These are phyloP conservation scores for Apiospora kogelbergensis DNA, from an alignment of 2,329 filamentous ascomycete genomes.

Conservation along the genomic window DNA sequence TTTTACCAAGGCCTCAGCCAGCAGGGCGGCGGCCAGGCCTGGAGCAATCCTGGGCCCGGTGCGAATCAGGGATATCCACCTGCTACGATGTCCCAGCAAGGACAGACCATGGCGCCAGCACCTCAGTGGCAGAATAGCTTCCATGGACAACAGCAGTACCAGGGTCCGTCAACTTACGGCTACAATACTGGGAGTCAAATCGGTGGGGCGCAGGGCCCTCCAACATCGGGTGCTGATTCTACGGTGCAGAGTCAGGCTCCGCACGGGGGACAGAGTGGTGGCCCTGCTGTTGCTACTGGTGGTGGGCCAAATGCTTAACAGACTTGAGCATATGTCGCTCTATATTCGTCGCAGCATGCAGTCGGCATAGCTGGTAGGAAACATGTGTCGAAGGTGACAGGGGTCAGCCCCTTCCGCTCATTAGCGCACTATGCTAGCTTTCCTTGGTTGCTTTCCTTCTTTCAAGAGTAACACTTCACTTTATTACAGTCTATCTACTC, in stretches of 20 bases:
- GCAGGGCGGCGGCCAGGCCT: not conserved
- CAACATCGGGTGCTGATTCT: not conserved
- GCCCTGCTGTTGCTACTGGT: not conserved
- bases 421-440: too few species aligned
- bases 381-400: too few species aligned
- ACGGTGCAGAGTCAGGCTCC: not conserved
- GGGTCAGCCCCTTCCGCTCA: too few species aligned
- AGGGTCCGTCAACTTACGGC: not conserved
- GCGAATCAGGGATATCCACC: not conserved
- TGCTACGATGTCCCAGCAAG: not conserved
- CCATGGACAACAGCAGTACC: not conserved
- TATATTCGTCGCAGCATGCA: not conserved
- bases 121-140: not conserved
- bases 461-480: too few species aligned
- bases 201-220: not conserved
- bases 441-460: too few species aligned
- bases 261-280: not conserved
- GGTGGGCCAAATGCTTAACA: not conserved
- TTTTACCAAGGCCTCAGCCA: not conserved
- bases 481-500: too few species aligned
- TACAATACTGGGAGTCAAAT: not conserved
- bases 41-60: not conserved
- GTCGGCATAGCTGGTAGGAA: too few species aligned
- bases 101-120: not conserved
- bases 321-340: not conserved